These are phyloP conservation scores for Cyclaneusma minus DNA, from an alignment of 2,329 filamentous ascomycete genomes.

Conservation along the genomic window DNA sequence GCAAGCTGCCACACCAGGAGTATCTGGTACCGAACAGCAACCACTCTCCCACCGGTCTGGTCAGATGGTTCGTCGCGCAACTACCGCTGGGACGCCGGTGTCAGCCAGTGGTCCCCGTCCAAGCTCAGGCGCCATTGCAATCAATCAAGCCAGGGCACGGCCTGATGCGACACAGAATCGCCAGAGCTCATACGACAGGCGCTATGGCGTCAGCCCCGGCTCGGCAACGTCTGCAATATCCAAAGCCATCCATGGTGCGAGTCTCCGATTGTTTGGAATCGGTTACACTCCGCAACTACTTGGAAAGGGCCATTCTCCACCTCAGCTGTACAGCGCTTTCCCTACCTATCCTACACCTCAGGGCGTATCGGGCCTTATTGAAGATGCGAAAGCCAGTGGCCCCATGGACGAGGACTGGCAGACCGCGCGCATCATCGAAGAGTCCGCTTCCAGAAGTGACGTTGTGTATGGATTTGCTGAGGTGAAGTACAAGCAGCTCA, in stretches of 20 bases:
- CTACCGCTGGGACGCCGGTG: slow-evolving; percentile 57
- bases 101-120: slow-evolving; percentile 56
- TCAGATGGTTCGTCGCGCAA: slow-evolving; percentile 58
- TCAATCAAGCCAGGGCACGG: slow-evolving; percentile 48
- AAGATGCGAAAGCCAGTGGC: slow-evolving; percentile 44
- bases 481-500: slow-evolving; percentile 95
- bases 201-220: slow-evolving; percentile 51
- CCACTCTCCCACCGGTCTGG: slow-evolving; percentile 37
- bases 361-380: slow-evolving; percentile 42
- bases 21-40: slow-evolving; percentile 24
- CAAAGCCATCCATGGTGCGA: slow-evolving; percentile 90
- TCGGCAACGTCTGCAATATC: slow-evolving; percentile 84
- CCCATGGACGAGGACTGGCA: slow-evolving; percentile 65
- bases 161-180: slow-evolving; percentile 50
- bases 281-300: slow-evolving; percentile 48
- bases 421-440: slow-evolving; percentile 71
- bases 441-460: slow-evolving; percentile 82
- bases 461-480: slow-evolving; percentile 96
- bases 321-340: slow-evolving; percentile 64
- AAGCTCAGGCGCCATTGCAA: slow-evolving; percentile 57
- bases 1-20: slow-evolving; percentile 57
- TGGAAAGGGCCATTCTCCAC: slow-evolving; percentile 54
- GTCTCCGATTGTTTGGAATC: slow-evolving; percentile 56
- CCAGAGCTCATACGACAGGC: slow-evolving; percentile 65
- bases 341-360: slow-evolving; percentile 67